Evolutionary conservation across 345 rosid species (phyloP), one percentile per base, ranked within the genome.

Genomic region (Camelina hispida): DNA sequence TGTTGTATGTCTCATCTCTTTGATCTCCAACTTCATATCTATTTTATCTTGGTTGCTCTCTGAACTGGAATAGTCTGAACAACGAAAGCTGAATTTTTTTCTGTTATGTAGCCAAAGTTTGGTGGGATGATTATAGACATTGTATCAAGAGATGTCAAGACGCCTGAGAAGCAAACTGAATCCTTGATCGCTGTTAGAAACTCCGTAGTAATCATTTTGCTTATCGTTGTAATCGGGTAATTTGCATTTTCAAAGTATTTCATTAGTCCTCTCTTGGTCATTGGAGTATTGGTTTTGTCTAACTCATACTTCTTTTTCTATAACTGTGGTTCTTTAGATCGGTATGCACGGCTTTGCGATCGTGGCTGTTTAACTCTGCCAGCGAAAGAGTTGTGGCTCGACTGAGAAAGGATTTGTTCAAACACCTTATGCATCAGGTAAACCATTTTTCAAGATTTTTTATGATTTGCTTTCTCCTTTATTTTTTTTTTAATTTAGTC

Each of bases 381-480:
- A 87, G 91, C 52, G 91, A 87, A 76, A 83, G 86, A 79, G 89
- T 85, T 48, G 91, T 85, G 60, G 91, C 91, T 61, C 83, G 91
- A 48, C 69, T 87, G 79, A 84, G 91, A 76, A 84, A 79, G 56
- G 81, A 73, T 66, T 77, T 87, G 54, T 87, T 87, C 68, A 76
- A 69, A 65, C 89, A 87, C 72, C 85, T 87, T 38, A 82, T 87
- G 75, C 73, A 69, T 51, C 91, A 87, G 88, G 90, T 84, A 50
- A 42, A 48, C 35, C 40, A 44, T 42, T 56, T 57, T n/a, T 23
- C 53, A 47, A 67, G 50, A 22, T 66, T 64, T 28, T 8, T 32
- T 15, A 46, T 74, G 32, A 25, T 62, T 62, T 23, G 0, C 16
- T 72, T 10, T 71, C 5, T 25, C 52, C 17, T 6, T 15, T 53